A percentile compares a stretch with the other conserved stretches of the same genome.
These are phyloP conservation scores for Salvia miltiorrhiza DNA, from an alignment of 257 asterid genomes.

Conservation along the genomic window DNA sequence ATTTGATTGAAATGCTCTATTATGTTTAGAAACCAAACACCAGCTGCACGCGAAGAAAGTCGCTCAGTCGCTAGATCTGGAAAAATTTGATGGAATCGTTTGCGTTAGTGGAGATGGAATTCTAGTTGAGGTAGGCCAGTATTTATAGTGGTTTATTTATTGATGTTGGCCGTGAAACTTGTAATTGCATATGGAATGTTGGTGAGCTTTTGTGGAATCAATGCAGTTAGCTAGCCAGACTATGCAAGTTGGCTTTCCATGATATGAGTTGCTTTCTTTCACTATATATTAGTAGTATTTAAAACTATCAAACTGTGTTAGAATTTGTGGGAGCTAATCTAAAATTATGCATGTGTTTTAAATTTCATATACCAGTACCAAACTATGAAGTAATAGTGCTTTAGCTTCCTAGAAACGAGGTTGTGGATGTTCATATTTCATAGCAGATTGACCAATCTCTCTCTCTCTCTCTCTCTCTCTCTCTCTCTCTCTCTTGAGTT, in stretches of 20 bases:
- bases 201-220: neutral
- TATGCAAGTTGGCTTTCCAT: neutral
- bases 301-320: neutral
- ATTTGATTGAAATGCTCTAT: too few species aligned
- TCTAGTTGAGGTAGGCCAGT: constrained; percentile 79
- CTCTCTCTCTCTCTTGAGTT: neutral
- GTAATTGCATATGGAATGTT: neutral
- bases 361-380: neutral
- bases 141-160: neutral
- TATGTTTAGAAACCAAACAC: constrained; percentile 59
- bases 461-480: neutral
- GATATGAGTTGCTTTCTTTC: neutral
- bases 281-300: neutral
- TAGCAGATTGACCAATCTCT: neutral
- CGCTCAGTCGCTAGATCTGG: constrained; percentile 58
- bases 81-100: constrained; percentile 72
- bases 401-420: constrained; percentile 1
- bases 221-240: constrained; percentile 9
- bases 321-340: constrained; percentile 5
- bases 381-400: neutral
- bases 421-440: too few species aligned
- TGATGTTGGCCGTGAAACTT: neutral
- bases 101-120: constrained; percentile 96
- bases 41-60: constrained; percentile 86
- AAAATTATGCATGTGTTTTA: neutral